Evolutionary conservation across 148 eudicot species (phyloP), one percentile per base, ranked within the genome.

Genomic region (Rheum nobile): DNA sequence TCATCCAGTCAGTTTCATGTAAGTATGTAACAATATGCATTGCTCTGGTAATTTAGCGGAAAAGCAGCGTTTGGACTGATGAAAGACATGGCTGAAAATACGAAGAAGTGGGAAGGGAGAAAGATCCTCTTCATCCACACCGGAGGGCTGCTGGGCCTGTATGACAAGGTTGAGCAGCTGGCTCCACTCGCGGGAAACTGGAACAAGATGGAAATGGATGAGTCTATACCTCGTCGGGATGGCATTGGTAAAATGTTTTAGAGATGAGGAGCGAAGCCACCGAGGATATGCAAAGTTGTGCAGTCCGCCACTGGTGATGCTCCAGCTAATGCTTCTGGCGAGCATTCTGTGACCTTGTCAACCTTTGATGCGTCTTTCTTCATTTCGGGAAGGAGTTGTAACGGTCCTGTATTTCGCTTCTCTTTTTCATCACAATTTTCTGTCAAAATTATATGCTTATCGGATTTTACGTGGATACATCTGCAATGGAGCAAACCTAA

Each of bases 101-200:
- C 96, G 41, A 74, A 42, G 28, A 85, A 90, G 37, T 95, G 98
- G 98, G 88, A 87, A 75, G 98, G 97, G 72, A 85, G 88, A 84
- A 90, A 83, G 79, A 80, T 95, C 72, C 86, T 95, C 34, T 95
- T 95, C 80, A 87, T 95, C 80, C 98, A 95, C 83, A 95, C 98
- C 0, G 98, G 98, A 32, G 98, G 98, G 17, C 87, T 95, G 4
- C 85, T 95, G 31, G 98, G 98, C 38, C 76, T 95, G 83, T 91
- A 63, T 71, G 98, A 95, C 79, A 95, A 95, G 82, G 77, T 85
- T 0, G 89, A 81, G 32, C 85, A 95, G 81, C 77, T 95, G 75
- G 76, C 77, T 26, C 75, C 96, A 50, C 74, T 81, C 75, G 72
- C 88, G 13, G 92, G 90, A 72, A 85, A 83, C 4, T 91, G 93